Conservation (phyloP, 768 basidiomycete genomes). For the Trametes maxima region DNA sequence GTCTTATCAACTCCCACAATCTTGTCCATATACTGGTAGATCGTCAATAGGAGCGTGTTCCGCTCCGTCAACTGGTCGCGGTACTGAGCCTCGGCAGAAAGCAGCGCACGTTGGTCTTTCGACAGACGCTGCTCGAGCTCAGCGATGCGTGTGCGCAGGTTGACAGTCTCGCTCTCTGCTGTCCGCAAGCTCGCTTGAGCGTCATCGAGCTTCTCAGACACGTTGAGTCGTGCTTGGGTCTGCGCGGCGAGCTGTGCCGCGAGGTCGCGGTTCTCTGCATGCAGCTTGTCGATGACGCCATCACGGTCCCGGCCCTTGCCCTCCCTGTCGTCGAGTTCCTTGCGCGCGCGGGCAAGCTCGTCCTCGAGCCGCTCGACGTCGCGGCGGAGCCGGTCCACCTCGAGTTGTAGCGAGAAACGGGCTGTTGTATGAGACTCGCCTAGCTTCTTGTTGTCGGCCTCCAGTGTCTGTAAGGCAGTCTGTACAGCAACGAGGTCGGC, state of each 20-base stretch:
- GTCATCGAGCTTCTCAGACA: slow-evolving; percentile 87
- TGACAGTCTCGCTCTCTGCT: slow-evolving; percentile 67
- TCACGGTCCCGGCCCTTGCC: slow-evolving; percentile 70
- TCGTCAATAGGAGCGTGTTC: slow-evolving; percentile 87
- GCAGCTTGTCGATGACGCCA: slow-evolving; percentile 68
- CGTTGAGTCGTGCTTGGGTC: slow-evolving; percentile 83
- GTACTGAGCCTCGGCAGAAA: slow-evolving; percentile 77
- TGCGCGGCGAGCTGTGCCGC: slow-evolving; percentile 78
- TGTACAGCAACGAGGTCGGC: slow-evolving; percentile 76
- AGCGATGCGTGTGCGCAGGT: slow-evolving; percentile 59
- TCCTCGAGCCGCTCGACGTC: slow-evolving; percentile 82
- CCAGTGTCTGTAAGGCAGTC: slow-evolving; percentile 64
- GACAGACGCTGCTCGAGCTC: slow-evolving; percentile 81
- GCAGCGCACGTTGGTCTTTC: slow-evolving; percentile 77
- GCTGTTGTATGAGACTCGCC: slow-evolving; percentile 87
- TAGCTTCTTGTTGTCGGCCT: slow-evolving; percentile 74
- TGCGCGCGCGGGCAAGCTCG: slow-evolving; percentile 69
- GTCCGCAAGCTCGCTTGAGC: slow-evolving; percentile 61
- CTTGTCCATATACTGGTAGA: slow-evolving; percentile 95
- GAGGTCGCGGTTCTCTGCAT: slow-evolving; percentile 81
- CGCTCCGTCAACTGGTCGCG: slow-evolving; percentile 92
- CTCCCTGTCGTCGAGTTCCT: slow-evolving; percentile 71
- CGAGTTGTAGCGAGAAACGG: slow-evolving; percentile 84
- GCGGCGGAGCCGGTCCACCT: slow-evolving; percentile 82
- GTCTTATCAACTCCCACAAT: slow-evolving; percentile 90